These are phyloP conservation scores for Asclepias syriaca DNA, from an alignment of 257 asterid species.

Conservation along the genomic window DNA sequence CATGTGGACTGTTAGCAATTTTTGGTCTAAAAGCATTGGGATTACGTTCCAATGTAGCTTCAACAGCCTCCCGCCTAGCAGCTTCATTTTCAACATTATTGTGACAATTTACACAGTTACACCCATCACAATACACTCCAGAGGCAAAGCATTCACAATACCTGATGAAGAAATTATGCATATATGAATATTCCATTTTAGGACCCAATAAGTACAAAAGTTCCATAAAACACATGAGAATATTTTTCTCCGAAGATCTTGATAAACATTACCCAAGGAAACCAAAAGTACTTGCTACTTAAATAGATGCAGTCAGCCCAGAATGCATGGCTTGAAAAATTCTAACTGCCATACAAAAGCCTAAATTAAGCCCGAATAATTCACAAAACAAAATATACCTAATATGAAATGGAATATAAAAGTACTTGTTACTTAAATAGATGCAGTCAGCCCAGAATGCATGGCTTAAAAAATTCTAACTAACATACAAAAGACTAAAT, in stretches of 20 bases:
- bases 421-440: background rate
- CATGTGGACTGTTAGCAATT: slow-evolving; percentile 90
- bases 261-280: background rate
- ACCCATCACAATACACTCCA: slow-evolving; percentile 86
- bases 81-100: slow-evolving; percentile 80
- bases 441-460: background rate
- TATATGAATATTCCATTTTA: background rate
- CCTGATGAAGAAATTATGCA: slow-evolving; percentile 42
- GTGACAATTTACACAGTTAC: slow-evolving; percentile 87
- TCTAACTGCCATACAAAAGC: background rate
- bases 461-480: background rate
- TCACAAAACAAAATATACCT: background rate
- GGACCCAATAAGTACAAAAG: slow-evolving; percentile 2
- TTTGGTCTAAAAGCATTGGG: slow-evolving; percentile 95
- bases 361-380: background rate
- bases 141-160: slow-evolving; percentile 98
- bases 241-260: background rate
- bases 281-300: background rate
- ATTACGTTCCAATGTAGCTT: slow-evolving; percentile 85
- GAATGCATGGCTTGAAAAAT: background rate
- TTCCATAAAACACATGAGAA: background rate
- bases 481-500: background rate
- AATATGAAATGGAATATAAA: background rate
- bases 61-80: slow-evolving; percentile 89
- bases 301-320: too few species aligned